Evolutionary conservation across 1,284 basidiomycete species (phyloP).

Genomic region (Trichosporon coremiiforme): DNA sequence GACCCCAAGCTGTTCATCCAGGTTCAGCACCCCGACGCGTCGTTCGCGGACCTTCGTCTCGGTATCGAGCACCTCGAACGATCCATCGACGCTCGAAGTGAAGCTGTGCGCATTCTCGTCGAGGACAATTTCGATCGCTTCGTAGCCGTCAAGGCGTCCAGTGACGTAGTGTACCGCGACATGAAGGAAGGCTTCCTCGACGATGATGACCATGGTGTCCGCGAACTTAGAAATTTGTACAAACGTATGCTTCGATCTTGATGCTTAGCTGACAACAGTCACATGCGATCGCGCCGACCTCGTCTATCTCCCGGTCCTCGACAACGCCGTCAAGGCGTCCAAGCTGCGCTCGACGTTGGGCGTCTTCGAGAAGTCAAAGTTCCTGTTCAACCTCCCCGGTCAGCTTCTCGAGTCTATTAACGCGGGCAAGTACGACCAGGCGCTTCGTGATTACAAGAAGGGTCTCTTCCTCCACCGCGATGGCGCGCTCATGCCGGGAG

Average conservation of each 20-base stretch:
- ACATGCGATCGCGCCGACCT: conserved; percentile 89
- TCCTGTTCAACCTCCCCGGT: conserved; percentile 96
- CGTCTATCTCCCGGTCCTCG: conserved; percentile 93
- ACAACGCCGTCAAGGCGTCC: conserved; percentile 92
- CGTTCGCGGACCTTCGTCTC: conserved; percentile 81
- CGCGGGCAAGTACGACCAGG: conserved; percentile 81
- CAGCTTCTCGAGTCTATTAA: conserved; percentile 84
- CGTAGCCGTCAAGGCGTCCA: conserved; percentile 94
- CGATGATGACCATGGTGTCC: conserved; percentile 78
- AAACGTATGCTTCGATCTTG: conserved; percentile 65
- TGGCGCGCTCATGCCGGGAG: conserved; percentile 69
- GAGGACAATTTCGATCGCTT: conserved; percentile 99
- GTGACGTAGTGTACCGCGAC: conserved; percentile 86
- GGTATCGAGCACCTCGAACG: conserved; percentile 72
- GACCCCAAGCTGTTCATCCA: conserved; percentile 93
- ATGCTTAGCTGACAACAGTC: conserved; percentile 29
- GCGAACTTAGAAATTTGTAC: conserved; percentile 75
- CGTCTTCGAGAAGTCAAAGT: conserved; percentile 95
- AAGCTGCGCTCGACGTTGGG: conserved; percentile 89
- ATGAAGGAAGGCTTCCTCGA: conserved; percentile 88
- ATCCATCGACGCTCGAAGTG: conserved; percentile 83
- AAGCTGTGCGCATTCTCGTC: conserved; percentile 90
- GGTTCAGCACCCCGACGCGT: conserved; percentile 90
- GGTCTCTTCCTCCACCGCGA: conserved; percentile 87
- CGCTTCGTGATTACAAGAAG: conserved; percentile 95